These are phyloP conservation scores for Brassica cretica DNA, from an alignment of 345 rosid genomes.

Conservation along the genomic window DNA sequence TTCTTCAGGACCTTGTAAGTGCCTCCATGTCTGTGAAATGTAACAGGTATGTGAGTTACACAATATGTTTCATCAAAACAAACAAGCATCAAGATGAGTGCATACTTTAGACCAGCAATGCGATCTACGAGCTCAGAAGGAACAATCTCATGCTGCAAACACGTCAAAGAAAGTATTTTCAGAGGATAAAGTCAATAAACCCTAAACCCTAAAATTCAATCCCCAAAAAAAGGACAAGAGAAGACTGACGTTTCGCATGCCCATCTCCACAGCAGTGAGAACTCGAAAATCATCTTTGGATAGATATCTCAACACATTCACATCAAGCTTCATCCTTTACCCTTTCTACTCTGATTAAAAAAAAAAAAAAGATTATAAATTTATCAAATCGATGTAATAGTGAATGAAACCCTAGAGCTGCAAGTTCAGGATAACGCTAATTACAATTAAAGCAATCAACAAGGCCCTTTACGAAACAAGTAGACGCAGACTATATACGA, in stretches of 20 bases:
- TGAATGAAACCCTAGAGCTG: constrained; percentile 12
- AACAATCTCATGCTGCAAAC: constrained; percentile 77
- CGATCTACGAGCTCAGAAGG: constrained; percentile 81
- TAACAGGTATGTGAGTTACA: constrained; percentile 4
- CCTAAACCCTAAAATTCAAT: not conserved
- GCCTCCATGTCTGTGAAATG: constrained; percentile 71
- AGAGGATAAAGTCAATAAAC: not conserved
- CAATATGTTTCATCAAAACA: not conserved
- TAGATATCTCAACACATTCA: constrained; percentile 73
- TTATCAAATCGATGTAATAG: not conserved
- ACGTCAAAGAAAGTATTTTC: not conserved
- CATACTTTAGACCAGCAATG: constrained; percentile 78
- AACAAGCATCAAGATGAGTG: not conserved
- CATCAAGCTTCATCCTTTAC: constrained; percentile 72
- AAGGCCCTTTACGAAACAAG: not conserved
- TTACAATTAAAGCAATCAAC: not conserved
- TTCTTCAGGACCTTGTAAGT: constrained; percentile 89
- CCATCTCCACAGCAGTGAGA: constrained; percentile 93
- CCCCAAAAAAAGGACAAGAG: not conserved
- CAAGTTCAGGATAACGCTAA: not conserved
- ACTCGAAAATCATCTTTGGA: constrained; percentile 92
- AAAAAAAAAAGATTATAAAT: not conserved
- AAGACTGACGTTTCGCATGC: constrained; percentile 73
- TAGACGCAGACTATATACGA: constrained; percentile 5
- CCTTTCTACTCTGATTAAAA: constrained; percentile 18